Conservation (phyloP, 78 protist species). For the Goniomonas avonlea region DNA sequence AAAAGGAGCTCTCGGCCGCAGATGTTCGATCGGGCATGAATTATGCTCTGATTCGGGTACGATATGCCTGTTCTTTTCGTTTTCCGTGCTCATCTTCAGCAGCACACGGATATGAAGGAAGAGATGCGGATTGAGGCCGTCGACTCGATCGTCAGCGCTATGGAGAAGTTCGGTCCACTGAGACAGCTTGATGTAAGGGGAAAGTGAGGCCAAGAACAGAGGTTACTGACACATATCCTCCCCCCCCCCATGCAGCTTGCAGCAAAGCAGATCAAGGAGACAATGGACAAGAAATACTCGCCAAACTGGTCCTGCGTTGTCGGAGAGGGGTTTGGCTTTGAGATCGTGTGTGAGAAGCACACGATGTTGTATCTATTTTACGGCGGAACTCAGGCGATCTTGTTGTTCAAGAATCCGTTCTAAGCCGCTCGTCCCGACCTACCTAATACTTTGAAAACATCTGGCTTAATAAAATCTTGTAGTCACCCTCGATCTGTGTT, state of each 20-base stretch:
- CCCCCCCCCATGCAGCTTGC: background rate
- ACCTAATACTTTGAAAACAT: too few relatives aligned
- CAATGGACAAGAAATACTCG: conserved; percentile 16
- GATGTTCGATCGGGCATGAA: conserved; percentile 13
- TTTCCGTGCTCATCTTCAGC: background rate
- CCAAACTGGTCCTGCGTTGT: conserved; percentile 20
- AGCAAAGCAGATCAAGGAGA: conserved; percentile 5
- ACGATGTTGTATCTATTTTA: conserved; percentile 4
- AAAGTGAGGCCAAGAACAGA: background rate
- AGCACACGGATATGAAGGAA: conserved; percentile 17
- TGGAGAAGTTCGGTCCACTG: background rate
- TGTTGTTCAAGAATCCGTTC: conserved; percentile 16
- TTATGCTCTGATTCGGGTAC: background rate
- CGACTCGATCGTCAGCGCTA: conserved; percentile 6
- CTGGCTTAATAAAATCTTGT: too few relatives aligned
- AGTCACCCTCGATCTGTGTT: too few relatives aligned
- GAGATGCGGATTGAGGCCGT: conserved; percentile 19
- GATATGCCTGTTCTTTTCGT: background rate
- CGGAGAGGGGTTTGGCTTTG: background rate
- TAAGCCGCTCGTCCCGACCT: too few relatives aligned
- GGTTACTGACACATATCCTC: background rate
- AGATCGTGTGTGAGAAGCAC: conserved; percentile 4
- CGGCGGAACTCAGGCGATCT: background rate
- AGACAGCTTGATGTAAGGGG: background rate
- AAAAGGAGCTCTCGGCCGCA: background rate